Conservation (phyloP, 192 early-diverging fungal genomes). For the Mortierella alpina region DNA sequence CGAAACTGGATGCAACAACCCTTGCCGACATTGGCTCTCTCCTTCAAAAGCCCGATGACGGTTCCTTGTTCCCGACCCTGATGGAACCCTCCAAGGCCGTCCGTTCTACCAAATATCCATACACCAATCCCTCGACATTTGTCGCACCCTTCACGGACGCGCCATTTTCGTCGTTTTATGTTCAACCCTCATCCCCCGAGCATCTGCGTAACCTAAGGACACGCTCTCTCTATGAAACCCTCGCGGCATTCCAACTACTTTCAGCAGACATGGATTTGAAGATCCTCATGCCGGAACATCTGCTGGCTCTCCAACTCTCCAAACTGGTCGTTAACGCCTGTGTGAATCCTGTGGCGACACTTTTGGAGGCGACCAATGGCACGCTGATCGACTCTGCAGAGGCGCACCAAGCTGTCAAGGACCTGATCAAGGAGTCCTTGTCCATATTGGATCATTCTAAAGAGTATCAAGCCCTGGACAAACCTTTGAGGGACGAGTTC, state of each 20-base stretch:
- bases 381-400: constrained; percentile 41
- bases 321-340: constrained; percentile 75
- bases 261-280: constrained; percentile 59
- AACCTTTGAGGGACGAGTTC: constrained; percentile 50
- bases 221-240: constrained; percentile 31
- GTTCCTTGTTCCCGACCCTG: constrained; percentile 25
- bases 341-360: constrained; percentile 74
- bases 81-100: neutral
- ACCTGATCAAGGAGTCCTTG: constrained; percentile 31
- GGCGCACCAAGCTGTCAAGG: constrained; percentile 26
- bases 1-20: neutral
- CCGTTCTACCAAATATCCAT: constrained; percentile 18
- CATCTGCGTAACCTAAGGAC: constrained; percentile 21
- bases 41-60: constrained; percentile 19
- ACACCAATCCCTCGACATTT: constrained; percentile 7
- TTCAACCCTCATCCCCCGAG: constrained; percentile 6
- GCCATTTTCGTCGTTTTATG: constrained; percentile 44
- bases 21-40: constrained; percentile 1
- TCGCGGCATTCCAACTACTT: constrained; percentile 13
- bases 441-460: constrained; percentile 50
- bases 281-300: constrained; percentile 48
- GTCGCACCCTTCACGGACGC: constrained; percentile 29
- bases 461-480: constrained; percentile 41
- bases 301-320: constrained; percentile 42
- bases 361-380: constrained; percentile 68